Conservation (phyloP, 1,284 basidiomycete species). For the Apiotrichum brassicae region DNA sequence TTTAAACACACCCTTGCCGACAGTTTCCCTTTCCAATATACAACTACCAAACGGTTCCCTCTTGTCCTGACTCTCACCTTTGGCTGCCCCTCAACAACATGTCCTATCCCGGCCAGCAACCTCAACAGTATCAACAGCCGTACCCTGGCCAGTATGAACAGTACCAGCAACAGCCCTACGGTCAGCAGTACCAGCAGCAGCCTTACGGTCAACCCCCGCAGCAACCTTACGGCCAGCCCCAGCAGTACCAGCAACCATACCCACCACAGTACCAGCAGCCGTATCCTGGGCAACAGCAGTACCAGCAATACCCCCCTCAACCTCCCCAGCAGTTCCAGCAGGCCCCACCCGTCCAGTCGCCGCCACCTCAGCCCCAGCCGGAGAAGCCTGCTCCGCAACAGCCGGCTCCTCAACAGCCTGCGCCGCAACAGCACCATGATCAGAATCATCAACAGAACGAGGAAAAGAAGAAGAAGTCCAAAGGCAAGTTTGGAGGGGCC, state of each 20-base stretch:
- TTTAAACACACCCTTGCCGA: too few species aligned
- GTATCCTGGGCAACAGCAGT: not conserved
- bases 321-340: not conserved
- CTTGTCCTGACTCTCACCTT: too few species aligned
- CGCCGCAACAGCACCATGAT: not conserved
- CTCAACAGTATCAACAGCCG: too few species aligned
- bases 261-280: not conserved
- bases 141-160: too few species aligned
- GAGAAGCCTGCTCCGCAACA: too few species aligned
- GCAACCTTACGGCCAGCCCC: not conserved
- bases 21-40: too few species aligned
- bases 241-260: not conserved
- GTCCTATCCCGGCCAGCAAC: too few species aligned
- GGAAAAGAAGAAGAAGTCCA: not conserved
- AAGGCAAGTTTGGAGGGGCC: not conserved
- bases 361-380: not conserved
- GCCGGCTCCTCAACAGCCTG: too few species aligned
- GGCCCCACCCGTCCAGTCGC: not conserved
- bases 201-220: not conserved
- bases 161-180: too few species aligned
- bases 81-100: too few species aligned
- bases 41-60: too few species aligned
- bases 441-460: not conserved
- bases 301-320: not conserved
- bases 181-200: not conserved